Evolutionary conservation across 2,329 filamentous ascomycete genomes (phyloP).

Genomic region (Pseudofabraea citricarpa): DNA sequence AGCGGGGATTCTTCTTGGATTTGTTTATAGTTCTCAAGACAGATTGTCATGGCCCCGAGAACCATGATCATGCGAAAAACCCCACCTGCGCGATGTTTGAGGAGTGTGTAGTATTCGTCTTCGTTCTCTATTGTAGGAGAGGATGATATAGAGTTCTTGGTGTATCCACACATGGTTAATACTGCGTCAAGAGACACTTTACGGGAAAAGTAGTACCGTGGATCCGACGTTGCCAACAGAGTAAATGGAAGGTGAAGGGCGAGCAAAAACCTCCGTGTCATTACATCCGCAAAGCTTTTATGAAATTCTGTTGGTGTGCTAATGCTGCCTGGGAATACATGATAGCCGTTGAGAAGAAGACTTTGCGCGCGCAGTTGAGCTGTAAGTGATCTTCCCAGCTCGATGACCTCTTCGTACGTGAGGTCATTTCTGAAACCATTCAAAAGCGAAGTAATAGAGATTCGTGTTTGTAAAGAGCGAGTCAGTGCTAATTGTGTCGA

Average conservation of each 20-base stretch:
- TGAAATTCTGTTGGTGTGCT: too few species aligned
- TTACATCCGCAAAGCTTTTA: conserved; percentile 44
- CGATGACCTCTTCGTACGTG: conserved; percentile 43
- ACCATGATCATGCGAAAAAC: background rate
- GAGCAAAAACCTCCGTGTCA: conserved; percentile 50
- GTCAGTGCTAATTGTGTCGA: conserved; percentile 44
- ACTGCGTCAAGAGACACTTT: conserved; percentile 42
- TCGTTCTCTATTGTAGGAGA: background rate
- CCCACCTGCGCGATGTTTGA: background rate
- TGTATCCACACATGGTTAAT: conserved; percentile 19
- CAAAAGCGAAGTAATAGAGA: conserved; percentile 38
- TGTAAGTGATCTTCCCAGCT: conserved; percentile 40
- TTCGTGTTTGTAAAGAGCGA: conserved; percentile 37
- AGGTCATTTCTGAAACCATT: conserved; percentile 40
- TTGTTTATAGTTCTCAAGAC: background rate
- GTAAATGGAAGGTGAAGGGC: conserved; percentile 47
- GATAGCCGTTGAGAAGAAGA: conserved; percentile 1
- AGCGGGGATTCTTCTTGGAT: background rate
- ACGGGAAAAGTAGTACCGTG: conserved; percentile 43
- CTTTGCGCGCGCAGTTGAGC: conserved; percentile 32
- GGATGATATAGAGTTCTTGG: conserved; percentile 2
- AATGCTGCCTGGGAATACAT: conserved; percentile 2
- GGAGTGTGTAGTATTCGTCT: background rate
- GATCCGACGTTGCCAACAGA: conserved; percentile 35
- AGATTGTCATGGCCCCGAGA: background rate